These are phyloP conservation scores for Neonectria neomacrospora DNA, from an alignment of 2,329 filamentous ascomycete species.

Conservation along the genomic window DNA sequence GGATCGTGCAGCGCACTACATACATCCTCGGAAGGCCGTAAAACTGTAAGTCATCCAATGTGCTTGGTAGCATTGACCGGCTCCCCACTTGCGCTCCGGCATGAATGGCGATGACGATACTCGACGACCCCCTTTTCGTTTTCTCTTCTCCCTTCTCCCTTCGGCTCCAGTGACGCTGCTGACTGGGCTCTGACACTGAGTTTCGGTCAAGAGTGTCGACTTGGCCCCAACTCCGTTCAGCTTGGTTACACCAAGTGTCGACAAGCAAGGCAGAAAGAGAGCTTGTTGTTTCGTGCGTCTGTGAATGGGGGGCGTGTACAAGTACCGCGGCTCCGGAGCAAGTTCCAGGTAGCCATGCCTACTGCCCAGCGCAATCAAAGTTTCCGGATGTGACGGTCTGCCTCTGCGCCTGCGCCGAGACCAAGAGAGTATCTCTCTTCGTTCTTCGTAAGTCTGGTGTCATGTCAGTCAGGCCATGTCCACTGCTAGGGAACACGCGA, in stretches of 20 bases:
- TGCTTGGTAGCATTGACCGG: conserved; percentile 32
- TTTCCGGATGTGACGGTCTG: conserved; percentile 31
- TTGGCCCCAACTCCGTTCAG: neutral
- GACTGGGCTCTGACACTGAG: neutral
- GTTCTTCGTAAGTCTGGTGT: conserved; percentile 32
- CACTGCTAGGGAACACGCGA: conserved; percentile 30
- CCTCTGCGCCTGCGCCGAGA: conserved; percentile 37
- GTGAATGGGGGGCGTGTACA: conserved; percentile 34
- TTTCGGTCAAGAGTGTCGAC: neutral
- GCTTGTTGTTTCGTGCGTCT: conserved; percentile 4
- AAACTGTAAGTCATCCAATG: conserved; percentile 42
- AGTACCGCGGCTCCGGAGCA: conserved; percentile 36
- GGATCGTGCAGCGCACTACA: conserved; percentile 46
- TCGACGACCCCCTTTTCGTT: conserved; percentile 6
- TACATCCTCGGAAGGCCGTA: conserved; percentile 39
- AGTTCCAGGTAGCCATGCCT: conserved; percentile 40
- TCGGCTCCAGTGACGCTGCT: conserved; percentile 11
- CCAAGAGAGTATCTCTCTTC: conserved; percentile 32
- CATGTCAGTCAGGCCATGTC: conserved; percentile 40
- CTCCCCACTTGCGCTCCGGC: conserved; percentile 28
- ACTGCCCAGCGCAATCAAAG: conserved; percentile 39
- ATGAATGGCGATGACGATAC: conserved; percentile 27
- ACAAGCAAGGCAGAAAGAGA: conserved; percentile 1
- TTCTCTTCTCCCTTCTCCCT: conserved; percentile 10
- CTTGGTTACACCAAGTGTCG: conserved; percentile 8